A percentile compares a stretch with the other conserved stretches of the same genome.
Evolutionary conservation across 495 filamentous ascomycete species (phyloP).

Genomic region (Neurospora sp.): DNA sequence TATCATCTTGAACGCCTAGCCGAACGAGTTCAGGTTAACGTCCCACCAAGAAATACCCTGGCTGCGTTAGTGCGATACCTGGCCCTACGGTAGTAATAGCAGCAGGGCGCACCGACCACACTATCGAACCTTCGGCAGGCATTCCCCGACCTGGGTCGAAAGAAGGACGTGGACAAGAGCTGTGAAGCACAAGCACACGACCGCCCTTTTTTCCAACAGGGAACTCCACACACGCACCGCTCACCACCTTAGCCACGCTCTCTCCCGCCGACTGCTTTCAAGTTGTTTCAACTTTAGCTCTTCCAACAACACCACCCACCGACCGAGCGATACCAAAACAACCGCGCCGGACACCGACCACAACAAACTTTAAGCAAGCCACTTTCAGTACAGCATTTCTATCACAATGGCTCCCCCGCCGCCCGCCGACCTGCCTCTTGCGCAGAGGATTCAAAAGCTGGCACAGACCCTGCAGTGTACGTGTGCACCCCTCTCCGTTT

Average conservation of each 20-base stretch:
- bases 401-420: constrained; percentile 69
- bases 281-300: neutral
- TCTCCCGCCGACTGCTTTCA: neutral
- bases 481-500: constrained; percentile 24
- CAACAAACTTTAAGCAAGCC: neutral
- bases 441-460: constrained; percentile 62
- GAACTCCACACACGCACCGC: neutral
- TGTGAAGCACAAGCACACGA: neutral
- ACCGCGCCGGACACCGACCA: neutral
- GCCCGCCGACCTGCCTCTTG: constrained; percentile 55
- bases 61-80: neutral
- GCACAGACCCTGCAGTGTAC: constrained; percentile 82
- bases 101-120: neutral
- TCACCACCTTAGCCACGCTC: neutral
- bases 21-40: neutral
- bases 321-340: neutral
- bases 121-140: neutral
- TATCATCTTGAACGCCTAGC: neutral
- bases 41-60: neutral
- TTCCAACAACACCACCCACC: neutral
- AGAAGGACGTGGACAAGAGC: neutral
- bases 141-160: neutral
- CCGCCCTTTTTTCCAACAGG: neutral
- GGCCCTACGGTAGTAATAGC: neutral
- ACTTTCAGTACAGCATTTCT: neutral